Conservation (phyloP, 176 grass and related monocot genomes). For the Zea luxurians region DNA sequence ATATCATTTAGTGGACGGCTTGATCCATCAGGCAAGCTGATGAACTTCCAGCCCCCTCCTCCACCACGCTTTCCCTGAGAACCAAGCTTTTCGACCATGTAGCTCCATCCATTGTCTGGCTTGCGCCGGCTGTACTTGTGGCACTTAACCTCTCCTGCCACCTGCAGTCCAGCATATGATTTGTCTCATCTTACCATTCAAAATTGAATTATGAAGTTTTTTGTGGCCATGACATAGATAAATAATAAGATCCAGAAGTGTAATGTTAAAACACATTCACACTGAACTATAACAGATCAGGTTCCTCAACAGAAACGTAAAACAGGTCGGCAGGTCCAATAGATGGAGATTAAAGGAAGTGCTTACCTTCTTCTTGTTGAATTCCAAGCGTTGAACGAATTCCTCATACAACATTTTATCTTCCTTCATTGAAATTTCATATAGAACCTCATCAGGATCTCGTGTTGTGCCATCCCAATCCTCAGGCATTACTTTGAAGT, state of each 20-base stretch:
- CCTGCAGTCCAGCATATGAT: constrained; percentile 41
- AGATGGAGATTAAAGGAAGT: background rate
- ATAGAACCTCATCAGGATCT: constrained; percentile 94
- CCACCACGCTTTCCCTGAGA: constrained; percentile 56
- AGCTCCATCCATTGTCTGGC: constrained; percentile 75
- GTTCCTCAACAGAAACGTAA: background rate
- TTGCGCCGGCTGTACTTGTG: constrained; percentile 91
- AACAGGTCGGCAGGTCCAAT: background rate
- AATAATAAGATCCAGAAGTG: background rate
- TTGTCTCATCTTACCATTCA: background rate
- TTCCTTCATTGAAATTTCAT: constrained; percentile 98
- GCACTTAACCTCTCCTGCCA: constrained; percentile 82
- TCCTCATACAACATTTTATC: constrained; percentile 93
- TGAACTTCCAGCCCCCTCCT: constrained; percentile 82
- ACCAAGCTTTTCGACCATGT: constrained; percentile 89
- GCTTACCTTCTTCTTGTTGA: constrained; percentile 95
- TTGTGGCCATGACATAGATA: background rate
- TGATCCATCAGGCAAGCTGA: constrained; percentile 86
- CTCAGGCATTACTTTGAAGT: constrained; percentile 99
- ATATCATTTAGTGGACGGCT: constrained; percentile 69
- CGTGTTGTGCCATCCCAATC: constrained; percentile 86
- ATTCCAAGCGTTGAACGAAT: constrained; percentile 83
- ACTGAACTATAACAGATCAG: background rate
- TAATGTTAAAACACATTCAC: background rate
- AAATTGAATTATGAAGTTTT: background rate